Percentiles rank a stretch among this genome's conserved stretches.
Conservation (phyloP, 176 grass and related monocot species). For the Zizania latifolia region DNA sequence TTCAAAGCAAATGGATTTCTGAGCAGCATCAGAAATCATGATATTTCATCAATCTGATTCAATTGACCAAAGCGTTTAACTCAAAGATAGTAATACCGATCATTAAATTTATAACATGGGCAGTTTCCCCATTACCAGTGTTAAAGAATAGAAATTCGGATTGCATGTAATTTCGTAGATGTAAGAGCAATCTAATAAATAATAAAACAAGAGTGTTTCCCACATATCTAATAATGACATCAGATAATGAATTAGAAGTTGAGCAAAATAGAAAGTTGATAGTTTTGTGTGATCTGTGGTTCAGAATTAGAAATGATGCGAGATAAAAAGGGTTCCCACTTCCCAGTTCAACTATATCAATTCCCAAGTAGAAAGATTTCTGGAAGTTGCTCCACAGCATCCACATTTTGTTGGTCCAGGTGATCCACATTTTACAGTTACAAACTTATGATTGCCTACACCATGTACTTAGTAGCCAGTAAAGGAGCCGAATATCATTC, state of each 20-base stretch:
- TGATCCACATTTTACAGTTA: constrained; percentile 1
- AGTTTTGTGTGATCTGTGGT: neutral
- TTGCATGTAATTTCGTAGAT: neutral
- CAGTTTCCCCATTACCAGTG: neutral
- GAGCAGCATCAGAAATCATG: neutral
- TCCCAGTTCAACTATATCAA: neutral
- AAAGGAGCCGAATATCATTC: neutral
- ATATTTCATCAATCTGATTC: neutral
- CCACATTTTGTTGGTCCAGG: neutral
- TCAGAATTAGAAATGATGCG: neutral
- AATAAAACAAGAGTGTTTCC: neutral
- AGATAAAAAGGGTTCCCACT: neutral
- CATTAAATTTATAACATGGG: neutral
- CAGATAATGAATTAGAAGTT: neutral
- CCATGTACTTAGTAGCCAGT: neutral
- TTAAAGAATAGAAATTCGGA: neutral
- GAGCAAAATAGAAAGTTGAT: neutral
- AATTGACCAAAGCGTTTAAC: neutral
- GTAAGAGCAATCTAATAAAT: neutral
- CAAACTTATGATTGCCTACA: neutral
- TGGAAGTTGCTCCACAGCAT: neutral
- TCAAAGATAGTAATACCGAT: neutral
- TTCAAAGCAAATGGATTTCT: constrained; percentile 4
- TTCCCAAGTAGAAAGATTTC: neutral
- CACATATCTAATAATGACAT: neutral